These are phyloP conservation scores for Geotrichum bryndzae DNA, from an alignment of 1,139 yeast genomes.

Conservation along the genomic window DNA sequence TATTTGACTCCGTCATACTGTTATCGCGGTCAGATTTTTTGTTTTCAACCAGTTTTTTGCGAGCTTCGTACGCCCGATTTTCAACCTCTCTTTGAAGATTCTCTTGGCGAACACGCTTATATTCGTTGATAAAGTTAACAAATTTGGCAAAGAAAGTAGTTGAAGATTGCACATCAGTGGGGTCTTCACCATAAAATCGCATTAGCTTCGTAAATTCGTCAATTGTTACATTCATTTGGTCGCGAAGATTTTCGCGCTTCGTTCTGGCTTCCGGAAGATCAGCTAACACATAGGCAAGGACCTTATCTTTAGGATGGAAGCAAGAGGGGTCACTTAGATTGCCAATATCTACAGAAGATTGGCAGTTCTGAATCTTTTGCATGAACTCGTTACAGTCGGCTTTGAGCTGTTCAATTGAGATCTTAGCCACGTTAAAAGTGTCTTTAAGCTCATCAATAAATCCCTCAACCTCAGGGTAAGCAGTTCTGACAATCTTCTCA, in stretches of 20 bases:
- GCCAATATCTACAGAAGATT: slow-evolving; percentile 59
- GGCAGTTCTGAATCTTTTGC: slow-evolving; percentile 48
- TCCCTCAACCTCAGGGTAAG: slow-evolving; percentile 70
- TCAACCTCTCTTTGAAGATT: slow-evolving; percentile 79
- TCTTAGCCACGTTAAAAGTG: slow-evolving; percentile 55
- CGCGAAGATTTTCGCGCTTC: slow-evolving; percentile 51
- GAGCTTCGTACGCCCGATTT: slow-evolving; percentile 62
- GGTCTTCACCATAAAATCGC: slow-evolving; percentile 80
- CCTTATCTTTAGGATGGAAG: slow-evolving; percentile 74
- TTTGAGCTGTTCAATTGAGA: slow-evolving; percentile 71
- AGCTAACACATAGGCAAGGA: slow-evolving; percentile 51
- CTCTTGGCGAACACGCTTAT: slow-evolving; percentile 69
- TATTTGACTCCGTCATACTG: slow-evolving; percentile 23
- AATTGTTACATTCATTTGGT: slow-evolving; percentile 51
- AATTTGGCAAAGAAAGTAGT: slow-evolving; percentile 69
- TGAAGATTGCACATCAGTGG: slow-evolving; percentile 53
- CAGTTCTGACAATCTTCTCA: slow-evolving; percentile 68
- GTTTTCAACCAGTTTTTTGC: slow-evolving; percentile 57
- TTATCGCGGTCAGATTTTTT: slow-evolving; percentile 29
- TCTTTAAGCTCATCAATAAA: slow-evolving; percentile 71
- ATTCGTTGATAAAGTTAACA: slow-evolving; percentile 65
- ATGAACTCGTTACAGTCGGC: slow-evolving; percentile 63
- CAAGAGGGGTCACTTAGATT: slow-evolving; percentile 60
- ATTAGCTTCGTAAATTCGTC: slow-evolving; percentile 55
- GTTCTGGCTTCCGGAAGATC: slow-evolving; percentile 53